Conservation (phyloP, 1,284 basidiomycete genomes). For the Trametes sp. region DNA sequence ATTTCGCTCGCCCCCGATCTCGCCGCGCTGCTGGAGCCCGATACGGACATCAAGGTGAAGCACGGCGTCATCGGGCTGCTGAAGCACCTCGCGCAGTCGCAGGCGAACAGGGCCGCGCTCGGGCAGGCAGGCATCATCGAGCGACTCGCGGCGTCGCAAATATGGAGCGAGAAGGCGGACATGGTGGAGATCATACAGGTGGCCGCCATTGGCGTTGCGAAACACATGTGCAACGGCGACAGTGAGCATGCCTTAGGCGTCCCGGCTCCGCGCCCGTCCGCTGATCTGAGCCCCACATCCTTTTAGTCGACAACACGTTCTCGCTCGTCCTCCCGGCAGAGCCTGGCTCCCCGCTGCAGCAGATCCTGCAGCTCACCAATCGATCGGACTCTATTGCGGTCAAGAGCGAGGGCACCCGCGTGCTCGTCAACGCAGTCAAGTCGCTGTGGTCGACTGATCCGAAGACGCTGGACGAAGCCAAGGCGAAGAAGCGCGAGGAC, state of each 20-base stretch:
- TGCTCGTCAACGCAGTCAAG: conserved; percentile 85
- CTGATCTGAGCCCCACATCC: conserved; percentile 21
- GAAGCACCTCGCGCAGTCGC: conserved; percentile 84
- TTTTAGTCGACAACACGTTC: conserved; percentile 70
- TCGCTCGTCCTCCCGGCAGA: conserved; percentile 58
- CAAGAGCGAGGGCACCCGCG: conserved; percentile 89
- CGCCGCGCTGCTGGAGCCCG: conserved; percentile 46
- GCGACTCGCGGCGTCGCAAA: conserved; percentile 66
- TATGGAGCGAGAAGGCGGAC: conserved; percentile 78
- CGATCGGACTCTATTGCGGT: conserved; percentile 86
- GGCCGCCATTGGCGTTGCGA: conserved; percentile 86
- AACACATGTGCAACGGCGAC: conserved; percentile 84
- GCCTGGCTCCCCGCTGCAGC: conserved; percentile 58
- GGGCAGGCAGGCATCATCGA: conserved; percentile 72
- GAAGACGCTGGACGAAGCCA: conserved; percentile 41
- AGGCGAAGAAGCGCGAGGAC: conserved; percentile 55
- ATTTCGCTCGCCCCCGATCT: conserved; percentile 56
- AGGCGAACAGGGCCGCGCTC: conserved; percentile 67
- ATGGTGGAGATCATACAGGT: conserved; percentile 89
- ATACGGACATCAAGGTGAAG: conserved; percentile 79
- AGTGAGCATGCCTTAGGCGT: conserved; percentile 54
- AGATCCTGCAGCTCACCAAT: conserved; percentile 77
- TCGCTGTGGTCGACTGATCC: conserved; percentile 68
- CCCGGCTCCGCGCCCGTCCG: conserved; percentile 8
- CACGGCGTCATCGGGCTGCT: conserved; percentile 86